Percentiles rank a stretch among this genome's conserved stretches.
Evolutionary conservation across 2,329 filamentous ascomycete species (phyloP).

Genomic region (Colletotrichum neosansevieriae): DNA sequence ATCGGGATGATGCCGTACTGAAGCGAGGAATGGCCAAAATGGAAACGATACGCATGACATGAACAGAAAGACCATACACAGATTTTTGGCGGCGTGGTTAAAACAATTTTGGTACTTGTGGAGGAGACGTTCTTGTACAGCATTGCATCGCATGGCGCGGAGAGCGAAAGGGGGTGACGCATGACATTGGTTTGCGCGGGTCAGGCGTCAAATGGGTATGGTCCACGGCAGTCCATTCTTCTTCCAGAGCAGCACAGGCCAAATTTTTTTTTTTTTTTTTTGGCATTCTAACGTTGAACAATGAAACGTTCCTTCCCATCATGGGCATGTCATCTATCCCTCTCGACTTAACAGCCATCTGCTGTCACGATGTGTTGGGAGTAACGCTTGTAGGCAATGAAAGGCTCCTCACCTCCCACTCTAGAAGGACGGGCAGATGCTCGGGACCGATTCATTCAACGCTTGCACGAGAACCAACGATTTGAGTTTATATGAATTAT

Average conservation of each 20-base stretch:
- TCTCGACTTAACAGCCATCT: background rate
- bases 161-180: background rate
- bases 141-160: too few species aligned
- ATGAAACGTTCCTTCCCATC: background rate
- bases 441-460: too few species aligned
- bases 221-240: slow-evolving; percentile 7
- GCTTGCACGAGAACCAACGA: background rate
- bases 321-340: background rate
- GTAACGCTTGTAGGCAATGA: background rate
- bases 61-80: background rate
- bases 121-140: too few species aligned
- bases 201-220: slow-evolving; percentile 17
- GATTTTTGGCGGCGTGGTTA: background rate
- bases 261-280: background rate
- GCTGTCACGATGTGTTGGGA: background rate
- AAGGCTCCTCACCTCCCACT: too few species aligned
- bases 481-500: background rate
- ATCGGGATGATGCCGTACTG: slow-evolving; percentile 56
- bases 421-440: too few species aligned
- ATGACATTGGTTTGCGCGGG: slow-evolving; percentile 18
- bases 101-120: background rate
- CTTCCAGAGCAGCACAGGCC: slow-evolving; percentile 20
- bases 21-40: slow-evolving; percentile 26
- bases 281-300: slow-evolving; percentile 20
- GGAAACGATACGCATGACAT: slow-evolving; percentile 1